Evolutionary conservation across 352 stramenopile genomes (phyloP).

Genomic region (Phytopythium ostracodes): DNA sequence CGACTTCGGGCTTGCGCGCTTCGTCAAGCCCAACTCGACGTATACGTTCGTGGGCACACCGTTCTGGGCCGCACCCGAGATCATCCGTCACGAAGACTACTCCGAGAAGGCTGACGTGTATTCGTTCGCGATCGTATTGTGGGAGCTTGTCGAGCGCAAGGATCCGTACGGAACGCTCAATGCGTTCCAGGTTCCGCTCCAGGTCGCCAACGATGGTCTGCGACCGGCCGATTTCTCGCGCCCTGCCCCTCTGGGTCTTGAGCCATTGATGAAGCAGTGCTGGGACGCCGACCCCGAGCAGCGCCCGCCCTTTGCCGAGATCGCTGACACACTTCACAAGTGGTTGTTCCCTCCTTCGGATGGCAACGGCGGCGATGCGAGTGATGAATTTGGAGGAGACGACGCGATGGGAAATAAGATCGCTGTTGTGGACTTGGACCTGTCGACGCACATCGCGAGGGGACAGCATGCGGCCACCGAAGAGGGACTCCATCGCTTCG

Average conservation of each 20-base stretch:
- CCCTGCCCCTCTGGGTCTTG: slow-evolving; percentile 47
- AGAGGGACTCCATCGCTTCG: slow-evolving; percentile 52
- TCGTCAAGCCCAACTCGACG: slow-evolving; percentile 24
- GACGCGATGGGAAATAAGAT: slow-evolving; percentile 12
- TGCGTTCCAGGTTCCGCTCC: slow-evolving; percentile 67
- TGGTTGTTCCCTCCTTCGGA: slow-evolving; percentile 25
- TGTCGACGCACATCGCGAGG: slow-evolving; percentile 51
- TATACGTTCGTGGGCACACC: slow-evolving; percentile 75
- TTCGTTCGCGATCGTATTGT: slow-evolving; percentile 68
- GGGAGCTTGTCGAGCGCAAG: slow-evolving; percentile 70
- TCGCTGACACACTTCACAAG: slow-evolving; percentile 52
- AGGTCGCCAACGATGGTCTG: slow-evolving; percentile 66
- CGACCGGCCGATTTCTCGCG: slow-evolving; percentile 44
- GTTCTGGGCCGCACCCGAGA: slow-evolving; percentile 73
- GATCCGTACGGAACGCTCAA: slow-evolving; percentile 75
- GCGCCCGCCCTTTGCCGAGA: slow-evolving; percentile 56
- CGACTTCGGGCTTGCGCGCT: slow-evolving; percentile 71
- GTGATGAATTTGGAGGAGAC: slow-evolving; percentile 11
- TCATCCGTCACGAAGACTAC: slow-evolving; percentile 75
- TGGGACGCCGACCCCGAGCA: slow-evolving; percentile 70
- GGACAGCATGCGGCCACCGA: slow-evolving; percentile 40
- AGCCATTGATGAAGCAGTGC: slow-evolving; percentile 72
- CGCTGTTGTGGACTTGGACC: slow-evolving; percentile 22
- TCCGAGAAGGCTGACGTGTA: slow-evolving; percentile 80
- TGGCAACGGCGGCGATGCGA: slow-evolving; percentile 9